These are phyloP conservation scores for Penicillium herquei DNA, from an alignment of 495 filamentous ascomycete genomes.

Conservation along the genomic window DNA sequence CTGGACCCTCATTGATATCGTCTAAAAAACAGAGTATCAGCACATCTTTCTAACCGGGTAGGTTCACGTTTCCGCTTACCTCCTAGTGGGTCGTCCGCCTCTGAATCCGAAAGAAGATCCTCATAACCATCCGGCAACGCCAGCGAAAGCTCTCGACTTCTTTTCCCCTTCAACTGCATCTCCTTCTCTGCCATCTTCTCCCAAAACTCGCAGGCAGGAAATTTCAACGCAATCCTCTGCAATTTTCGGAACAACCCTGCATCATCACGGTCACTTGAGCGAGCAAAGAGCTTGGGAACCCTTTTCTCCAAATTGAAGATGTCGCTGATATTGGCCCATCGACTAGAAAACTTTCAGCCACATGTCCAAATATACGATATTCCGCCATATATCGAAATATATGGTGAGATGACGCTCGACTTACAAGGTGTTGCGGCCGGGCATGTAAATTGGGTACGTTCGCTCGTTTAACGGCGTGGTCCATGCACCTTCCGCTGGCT, in stretches of 20 bases:
- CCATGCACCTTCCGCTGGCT: constrained; percentile 9
- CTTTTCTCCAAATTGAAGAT: constrained; percentile 7
- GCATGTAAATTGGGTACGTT: constrained; percentile 17
- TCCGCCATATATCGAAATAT: not conserved
- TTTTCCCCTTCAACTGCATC: constrained; percentile 10
- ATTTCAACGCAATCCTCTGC: not conserved
- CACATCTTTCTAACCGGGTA: not conserved
- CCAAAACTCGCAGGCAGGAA: constrained; percentile 12
- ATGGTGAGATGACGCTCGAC: not conserved
- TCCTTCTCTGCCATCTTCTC: constrained; percentile 16
- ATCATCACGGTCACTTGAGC: not conserved
- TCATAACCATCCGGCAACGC: constrained; percentile 12
- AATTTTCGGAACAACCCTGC: constrained; percentile 10
- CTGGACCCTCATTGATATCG: not conserved
- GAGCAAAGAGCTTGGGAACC: not conserved
- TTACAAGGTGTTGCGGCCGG: constrained; percentile 20
- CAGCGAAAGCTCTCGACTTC: constrained; percentile 3
- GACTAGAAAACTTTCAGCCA: constrained; percentile 1
- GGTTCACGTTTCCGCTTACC: not conserved
- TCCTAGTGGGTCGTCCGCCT: not conserved
- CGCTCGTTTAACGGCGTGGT: constrained; percentile 1
- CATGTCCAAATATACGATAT: not conserved
- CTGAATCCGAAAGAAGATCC: not conserved
- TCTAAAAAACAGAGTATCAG: not conserved
- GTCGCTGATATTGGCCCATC: constrained; percentile 7